These are phyloP conservation scores for Phytophthora nicotianae DNA, from an alignment of 352 stramenopile species.

Conservation along the genomic window DNA sequence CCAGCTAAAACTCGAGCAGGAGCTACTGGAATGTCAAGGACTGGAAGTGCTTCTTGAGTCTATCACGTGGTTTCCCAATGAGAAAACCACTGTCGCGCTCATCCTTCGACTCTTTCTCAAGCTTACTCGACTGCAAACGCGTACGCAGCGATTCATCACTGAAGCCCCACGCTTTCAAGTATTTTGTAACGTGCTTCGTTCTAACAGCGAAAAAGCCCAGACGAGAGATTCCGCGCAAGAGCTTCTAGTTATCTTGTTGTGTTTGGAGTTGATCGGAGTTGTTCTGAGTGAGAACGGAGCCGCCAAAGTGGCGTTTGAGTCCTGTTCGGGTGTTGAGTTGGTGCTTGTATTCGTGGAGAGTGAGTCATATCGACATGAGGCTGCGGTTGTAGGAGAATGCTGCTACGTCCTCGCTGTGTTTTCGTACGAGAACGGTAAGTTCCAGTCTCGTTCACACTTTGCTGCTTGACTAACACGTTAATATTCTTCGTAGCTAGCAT, in stretches of 20 bases:
- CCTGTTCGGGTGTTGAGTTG: constrained; percentile 34
- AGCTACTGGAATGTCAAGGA: constrained; percentile 34
- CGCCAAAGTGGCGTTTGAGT: constrained; percentile 41
- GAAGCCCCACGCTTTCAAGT: constrained; percentile 25
- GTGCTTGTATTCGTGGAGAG: constrained; percentile 40
- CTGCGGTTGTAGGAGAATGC: constrained; percentile 47
- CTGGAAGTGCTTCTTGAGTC: constrained; percentile 37
- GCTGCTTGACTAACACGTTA: not conserved
- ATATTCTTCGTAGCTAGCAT: constrained; percentile 17
- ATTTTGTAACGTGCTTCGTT: constrained; percentile 33
- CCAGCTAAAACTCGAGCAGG: constrained; percentile 34
- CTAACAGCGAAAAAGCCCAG: constrained; percentile 6
- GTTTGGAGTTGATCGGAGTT: constrained; percentile 27
- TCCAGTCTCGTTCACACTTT: not conserved
- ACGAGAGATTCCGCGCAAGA: constrained; percentile 8
- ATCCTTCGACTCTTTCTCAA: constrained; percentile 38
- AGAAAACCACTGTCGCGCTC: constrained; percentile 29
- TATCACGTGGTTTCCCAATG: constrained; percentile 28
- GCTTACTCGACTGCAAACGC: constrained; percentile 29
- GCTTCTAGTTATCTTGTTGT: constrained; percentile 21
- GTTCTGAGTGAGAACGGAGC: constrained; percentile 40
- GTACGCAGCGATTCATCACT: constrained; percentile 36
- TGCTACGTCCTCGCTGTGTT: constrained; percentile 62
- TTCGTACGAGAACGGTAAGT: constrained; percentile 64
- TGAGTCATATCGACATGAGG: constrained; percentile 33